These are phyloP conservation scores for Cyberlindnera americana DNA, from an alignment of 805 yeast species.

Conservation along the genomic window DNA sequence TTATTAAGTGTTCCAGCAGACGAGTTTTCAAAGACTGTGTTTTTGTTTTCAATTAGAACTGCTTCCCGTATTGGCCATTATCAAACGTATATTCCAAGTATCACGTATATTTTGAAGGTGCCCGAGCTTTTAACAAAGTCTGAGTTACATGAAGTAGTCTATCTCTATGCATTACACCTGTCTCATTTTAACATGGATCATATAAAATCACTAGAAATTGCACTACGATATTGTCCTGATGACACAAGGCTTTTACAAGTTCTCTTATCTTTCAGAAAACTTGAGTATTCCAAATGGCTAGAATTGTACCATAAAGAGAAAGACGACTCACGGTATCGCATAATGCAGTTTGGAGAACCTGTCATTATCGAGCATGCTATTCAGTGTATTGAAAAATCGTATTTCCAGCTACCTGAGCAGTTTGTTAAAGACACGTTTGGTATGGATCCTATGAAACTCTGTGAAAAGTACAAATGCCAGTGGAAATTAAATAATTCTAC, in stretches of 20 bases:
- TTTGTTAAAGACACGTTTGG: constrained; percentile 17
- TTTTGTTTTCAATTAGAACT: constrained; percentile 46
- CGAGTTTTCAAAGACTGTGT: constrained; percentile 44
- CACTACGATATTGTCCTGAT: constrained; percentile 28
- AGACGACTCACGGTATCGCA: constrained; percentile 15
- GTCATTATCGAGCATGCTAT: constrained; percentile 33
- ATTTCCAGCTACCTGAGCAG: constrained; percentile 31
- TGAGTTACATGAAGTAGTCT: constrained; percentile 40
- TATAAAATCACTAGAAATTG: constrained; percentile 16
- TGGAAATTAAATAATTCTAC: constrained; percentile 17
- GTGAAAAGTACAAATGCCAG: constrained; percentile 3
- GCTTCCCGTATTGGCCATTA: constrained; percentile 47
- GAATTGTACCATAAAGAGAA: constrained; percentile 20
- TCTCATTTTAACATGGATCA: constrained; percentile 25
- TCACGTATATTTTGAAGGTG: constrained; percentile 32
- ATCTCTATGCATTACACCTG: constrained; percentile 43
- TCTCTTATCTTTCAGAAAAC: constrained; percentile 30
- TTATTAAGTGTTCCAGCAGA: constrained; percentile 37
- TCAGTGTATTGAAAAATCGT: constrained; percentile 34
- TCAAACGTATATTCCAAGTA: constrained; percentile 56
- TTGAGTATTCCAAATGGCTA: constrained; percentile 34
- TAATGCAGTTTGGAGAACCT: constrained; percentile 43
- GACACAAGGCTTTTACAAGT: constrained; percentile 35
- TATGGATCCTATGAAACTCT: constrained; percentile 5
- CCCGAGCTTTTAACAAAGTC: constrained; percentile 20